Evolutionary conservation across 345 rosid species (phyloP), one percentile per base, ranked within the genome.

Genomic region (Pugionium cornutum): DNA sequence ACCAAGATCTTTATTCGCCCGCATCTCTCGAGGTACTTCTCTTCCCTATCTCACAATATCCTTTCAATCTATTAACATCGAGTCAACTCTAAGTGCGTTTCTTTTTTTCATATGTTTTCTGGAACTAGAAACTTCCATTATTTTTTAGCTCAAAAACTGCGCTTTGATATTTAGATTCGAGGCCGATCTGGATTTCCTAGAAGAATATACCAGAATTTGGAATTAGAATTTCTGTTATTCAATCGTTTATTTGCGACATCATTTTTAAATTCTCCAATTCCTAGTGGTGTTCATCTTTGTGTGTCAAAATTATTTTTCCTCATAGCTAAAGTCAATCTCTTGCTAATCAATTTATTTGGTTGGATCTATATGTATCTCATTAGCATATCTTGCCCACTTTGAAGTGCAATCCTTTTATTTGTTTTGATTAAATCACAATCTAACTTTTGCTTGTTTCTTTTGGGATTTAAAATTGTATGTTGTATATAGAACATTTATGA

Each of bases 81-180:
- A 56, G 64, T 64, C 75, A 55, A 71, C 75, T 31, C 4, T 55
- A 40, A 63, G 58, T 63, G 30, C 51, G 58, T 63, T 35, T 53
- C 7, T n/a, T 31, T 18, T 10, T 49, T 62, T 53, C 29, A 37
- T 45, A 42, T 36, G 48, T 70, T 44, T 53, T 48, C 53, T 51
- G 7, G 0, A 33, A 32, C 43, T 11, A 2, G 41, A 30, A 47
- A 47, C 46, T 58, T 18, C 30, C 65, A 32, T 58, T 40, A 7
- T 68, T 35, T 34, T 7, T 34, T 28, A 3, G 41, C 1, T 29
- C 36, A 18, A 18, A 32, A 27, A 10, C 7, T 33, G 5, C 37
- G 11, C 9, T 68, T 48, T 26, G 1, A 9, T 25, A 4, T 59
- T n/a, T 59, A 4, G 66, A 33, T 51, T 48, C 11, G 28, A 31